Base-by-base conservation (phyloP, 768 basidiomycete species). In the Lentinula sp. region DNA sequence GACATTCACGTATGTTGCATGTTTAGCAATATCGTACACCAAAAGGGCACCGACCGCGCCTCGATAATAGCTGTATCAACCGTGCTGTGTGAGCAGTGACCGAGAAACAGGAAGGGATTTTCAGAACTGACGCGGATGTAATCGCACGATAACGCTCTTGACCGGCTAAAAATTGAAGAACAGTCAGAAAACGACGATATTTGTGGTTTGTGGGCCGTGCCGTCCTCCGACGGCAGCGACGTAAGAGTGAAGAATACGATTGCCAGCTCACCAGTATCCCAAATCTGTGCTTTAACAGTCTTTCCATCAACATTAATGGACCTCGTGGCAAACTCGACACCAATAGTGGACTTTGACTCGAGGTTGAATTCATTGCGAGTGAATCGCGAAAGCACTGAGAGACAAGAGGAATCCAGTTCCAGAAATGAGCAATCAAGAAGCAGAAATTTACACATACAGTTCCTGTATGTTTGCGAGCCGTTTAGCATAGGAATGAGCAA, bases 331-430 rank as follows among this genome's bases (percentile, higher is more conserved):
- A 99, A 99, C 76, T 98, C 96, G 67, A 99, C 96, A 58, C 97
- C 96, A 73, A 99, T 98, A 23, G 97, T 99, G 63, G 96, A 98
- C 80, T 98, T 98, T 48, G 95, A 94, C 71, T 98, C 97, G 66
- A 96, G 83, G 80, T 95, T 97, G 86, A 99, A 99, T 76, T 98
- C 95, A 71, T 98, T 98, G 68, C 95, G 88, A 66, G 97, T 99
- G 85, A 99, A 99, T 71, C 97, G 94, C 77, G 95, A 96, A 73
- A 99, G 95, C 76, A 99, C 97, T 99, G 72, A 34, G 40, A 15
- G 34, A 49, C 16, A 51, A 21, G 57, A 42, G 35, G 32, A 16
- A 37, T 37, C 31, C 9, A 4, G 45, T 23, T 13, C 23, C 37
- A 45, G 53, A 8, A 53, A 61, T 40, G 35, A 21, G 18, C 8